Evolutionary conservation across 2,329 filamentous ascomycete genomes (phyloP).

Genomic region (Aureobasidium vineae): DNA sequence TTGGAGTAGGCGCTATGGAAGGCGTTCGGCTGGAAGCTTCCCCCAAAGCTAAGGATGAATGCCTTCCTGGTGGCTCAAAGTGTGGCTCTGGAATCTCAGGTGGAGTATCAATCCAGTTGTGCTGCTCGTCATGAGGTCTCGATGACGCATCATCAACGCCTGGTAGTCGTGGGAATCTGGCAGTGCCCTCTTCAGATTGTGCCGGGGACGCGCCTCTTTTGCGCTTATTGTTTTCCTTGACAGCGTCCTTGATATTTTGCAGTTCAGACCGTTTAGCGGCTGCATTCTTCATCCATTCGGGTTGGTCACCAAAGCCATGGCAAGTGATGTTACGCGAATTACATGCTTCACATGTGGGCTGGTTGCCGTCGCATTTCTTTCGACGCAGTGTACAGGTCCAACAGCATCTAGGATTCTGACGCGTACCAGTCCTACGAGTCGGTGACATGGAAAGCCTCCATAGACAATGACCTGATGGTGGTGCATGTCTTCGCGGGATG

Average conservation of each 20-base stretch:
- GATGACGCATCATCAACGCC: background rate
- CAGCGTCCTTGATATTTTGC: constrained; percentile 7
- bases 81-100: background rate
- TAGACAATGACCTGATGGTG: background rate
- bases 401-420: constrained; percentile 9
- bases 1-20: background rate
- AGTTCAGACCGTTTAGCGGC: background rate
- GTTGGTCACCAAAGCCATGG: constrained; percentile 23
- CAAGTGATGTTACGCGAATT: constrained; percentile 16
- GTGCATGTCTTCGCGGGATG: too few species aligned
- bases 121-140: background rate
- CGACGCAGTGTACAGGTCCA: constrained; percentile 27
- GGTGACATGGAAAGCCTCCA: constrained; percentile 3
- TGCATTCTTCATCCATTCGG: constrained; percentile 18
- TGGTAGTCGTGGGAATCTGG: background rate
- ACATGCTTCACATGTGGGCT: constrained; percentile 14
- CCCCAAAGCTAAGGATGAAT: too few species aligned
- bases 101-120: background rate
- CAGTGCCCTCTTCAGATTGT: background rate
- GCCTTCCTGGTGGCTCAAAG: background rate
- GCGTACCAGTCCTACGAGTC: background rate
- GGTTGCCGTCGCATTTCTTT: constrained; percentile 24
- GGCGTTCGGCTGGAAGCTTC: background rate
- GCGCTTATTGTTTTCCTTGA: constrained; percentile 20
- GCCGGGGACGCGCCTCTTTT: background rate